Base-by-base conservation (phyloP, 805 yeast genomes). In the Spathaspora girioi region DNA sequence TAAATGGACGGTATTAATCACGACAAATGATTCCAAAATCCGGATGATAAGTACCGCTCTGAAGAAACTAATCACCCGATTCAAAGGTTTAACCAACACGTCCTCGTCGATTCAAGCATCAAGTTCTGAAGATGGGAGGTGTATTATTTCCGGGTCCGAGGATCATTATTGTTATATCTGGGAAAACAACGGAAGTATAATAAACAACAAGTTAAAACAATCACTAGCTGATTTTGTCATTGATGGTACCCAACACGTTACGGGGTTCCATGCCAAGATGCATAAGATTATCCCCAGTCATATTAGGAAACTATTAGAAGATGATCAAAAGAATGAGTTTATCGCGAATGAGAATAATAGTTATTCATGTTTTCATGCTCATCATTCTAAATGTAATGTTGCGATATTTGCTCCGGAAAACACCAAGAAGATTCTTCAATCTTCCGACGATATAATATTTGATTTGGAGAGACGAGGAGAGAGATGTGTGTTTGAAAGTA, bases 161-260 rank as follows among this genome's bases (percentile, higher is more conserved):
- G 94, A 92, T 68, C 89, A 88, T 58, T 83, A 91, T 83, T 81
- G 88, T 12, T 92, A 91, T 61, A 70, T 89, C 11, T 93, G 98
- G 98, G 77, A 79, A 50, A 66, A 75, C 57, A 69, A 73, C 55
- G 71, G 73, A 50, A 60, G 67, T 35, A 70, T 69, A 58, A 70
- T 69, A 56, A 78, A 70, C 62, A 75, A 65, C 56, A 70, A 59
- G 57, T 59, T 76, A 48, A 67, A 64, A 31, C 61, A 53, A 38
- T 66, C 73, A 1, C 50, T 74, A 43, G 68, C 65, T 46, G 79
- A 73, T 19, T 46, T 71, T 12, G 58, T 69, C 17, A 49, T 59
- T 8, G 77, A 71, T 38, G 68, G 74, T 6, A 31, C 23, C 5
- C 61, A 62, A 50, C 75, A 68, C 46, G 46, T 71, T 11, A 59